Conservation (phyloP, 2,329 filamentous ascomycete species). For the Stemphylium vesicarium region DNA sequence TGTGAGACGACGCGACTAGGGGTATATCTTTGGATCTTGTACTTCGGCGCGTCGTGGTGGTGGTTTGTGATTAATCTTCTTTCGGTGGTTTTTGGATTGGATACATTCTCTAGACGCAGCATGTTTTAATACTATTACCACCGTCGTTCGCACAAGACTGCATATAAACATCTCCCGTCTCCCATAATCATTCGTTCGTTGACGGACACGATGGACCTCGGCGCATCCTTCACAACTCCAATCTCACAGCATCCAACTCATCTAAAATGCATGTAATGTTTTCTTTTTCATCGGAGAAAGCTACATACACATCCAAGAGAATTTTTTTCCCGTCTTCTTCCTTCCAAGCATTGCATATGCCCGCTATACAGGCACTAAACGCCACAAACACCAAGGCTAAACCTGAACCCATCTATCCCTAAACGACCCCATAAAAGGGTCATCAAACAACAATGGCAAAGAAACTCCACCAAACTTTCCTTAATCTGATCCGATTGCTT, state of each 20-base stretch:
- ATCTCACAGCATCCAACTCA: neutral
- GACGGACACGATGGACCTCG: no score
- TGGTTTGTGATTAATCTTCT: neutral
- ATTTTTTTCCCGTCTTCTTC: neutral
- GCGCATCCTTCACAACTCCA: no score
- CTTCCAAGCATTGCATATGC: neutral
- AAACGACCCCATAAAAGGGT: constrained; percentile 3
- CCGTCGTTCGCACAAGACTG: no score
- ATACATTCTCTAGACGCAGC: no score
- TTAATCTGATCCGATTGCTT: constrained; percentile 1
- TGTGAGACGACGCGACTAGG: no score
- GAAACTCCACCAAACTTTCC: constrained; percentile 2
- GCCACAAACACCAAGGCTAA: constrained; percentile 30
- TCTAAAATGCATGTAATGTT: neutral
- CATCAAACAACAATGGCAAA: constrained; percentile 13
- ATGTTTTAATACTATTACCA: no score
- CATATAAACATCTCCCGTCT: no score
- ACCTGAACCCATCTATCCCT: constrained; percentile 13
- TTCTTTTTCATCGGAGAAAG: neutral
- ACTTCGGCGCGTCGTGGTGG: no score
- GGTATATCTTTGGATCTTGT: no score
- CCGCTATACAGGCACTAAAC: neutral
- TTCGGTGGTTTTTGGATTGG: no score
- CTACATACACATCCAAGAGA: neutral
- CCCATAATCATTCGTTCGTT: no score